Evolutionary conservation across 495 filamentous ascomycete genomes (phyloP).

Genomic region (Penicilliopsis zonata): DNA sequence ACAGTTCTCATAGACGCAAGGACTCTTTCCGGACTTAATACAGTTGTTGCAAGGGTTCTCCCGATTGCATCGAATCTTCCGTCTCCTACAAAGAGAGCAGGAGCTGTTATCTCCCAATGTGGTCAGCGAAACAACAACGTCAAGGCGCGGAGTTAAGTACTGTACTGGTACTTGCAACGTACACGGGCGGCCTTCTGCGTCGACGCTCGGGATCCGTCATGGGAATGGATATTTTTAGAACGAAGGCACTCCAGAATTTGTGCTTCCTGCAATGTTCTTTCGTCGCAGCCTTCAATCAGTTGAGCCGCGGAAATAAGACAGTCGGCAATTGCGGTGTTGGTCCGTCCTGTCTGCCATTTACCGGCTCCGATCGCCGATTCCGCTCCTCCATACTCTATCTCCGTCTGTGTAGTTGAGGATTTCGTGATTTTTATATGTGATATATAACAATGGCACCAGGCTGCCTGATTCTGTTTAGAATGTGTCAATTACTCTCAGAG

Average conservation of each 20-base stretch:
- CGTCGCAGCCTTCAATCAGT: not conserved
- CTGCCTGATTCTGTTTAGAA: too few relatives aligned
- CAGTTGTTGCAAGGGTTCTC: constrained; percentile 40
- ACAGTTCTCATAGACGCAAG: constrained; percentile 27
- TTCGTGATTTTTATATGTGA: too few relatives aligned
- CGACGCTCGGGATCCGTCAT: constrained; percentile 28
- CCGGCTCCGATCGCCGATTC: constrained; percentile 9
- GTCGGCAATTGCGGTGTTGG: constrained; percentile 12
- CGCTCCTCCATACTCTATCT: not conserved
- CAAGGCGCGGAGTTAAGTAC: too few relatives aligned
- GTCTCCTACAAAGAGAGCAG: constrained; percentile 31
- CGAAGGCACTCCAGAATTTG: too few relatives aligned
- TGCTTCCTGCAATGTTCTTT: too few relatives aligned
- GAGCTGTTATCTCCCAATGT: constrained; percentile 17
- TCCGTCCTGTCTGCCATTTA: constrained; percentile 15
- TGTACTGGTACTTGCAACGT: constrained; percentile 7
- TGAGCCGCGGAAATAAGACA: not conserved
- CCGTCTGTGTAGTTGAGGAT: not conserved
- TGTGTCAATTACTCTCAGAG: too few relatives aligned
- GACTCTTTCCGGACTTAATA: constrained; percentile 23
- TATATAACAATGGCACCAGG: too few relatives aligned
- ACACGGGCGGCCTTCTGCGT: constrained; percentile 37
- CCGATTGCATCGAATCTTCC: constrained; percentile 40
- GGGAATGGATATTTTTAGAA: too few relatives aligned
- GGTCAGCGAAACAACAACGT: too few relatives aligned